Evolutionary conservation across 352 stramenopile species (phyloP).

Genomic region (Phytophthora niederhauseri): DNA sequence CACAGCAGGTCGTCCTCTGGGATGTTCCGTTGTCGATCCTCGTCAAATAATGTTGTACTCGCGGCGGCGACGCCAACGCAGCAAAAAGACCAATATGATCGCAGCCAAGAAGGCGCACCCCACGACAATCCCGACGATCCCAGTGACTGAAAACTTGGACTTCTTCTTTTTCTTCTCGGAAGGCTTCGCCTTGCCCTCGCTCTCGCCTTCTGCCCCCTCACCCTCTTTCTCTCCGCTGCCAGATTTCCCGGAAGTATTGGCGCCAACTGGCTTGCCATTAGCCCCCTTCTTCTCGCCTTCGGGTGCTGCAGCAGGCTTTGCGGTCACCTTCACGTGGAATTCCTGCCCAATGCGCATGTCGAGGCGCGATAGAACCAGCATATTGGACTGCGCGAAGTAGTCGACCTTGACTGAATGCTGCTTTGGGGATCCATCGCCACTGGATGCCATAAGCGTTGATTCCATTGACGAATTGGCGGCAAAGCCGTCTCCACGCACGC

Average conservation of each 20-base stretch:
- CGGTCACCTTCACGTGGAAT: slow-evolving; percentile 51
- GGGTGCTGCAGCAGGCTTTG: slow-evolving; percentile 21
- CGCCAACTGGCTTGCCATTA: slow-evolving; percentile 28
- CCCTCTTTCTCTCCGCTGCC: slow-evolving; percentile 20
- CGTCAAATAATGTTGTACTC: slow-evolving; percentile 63
- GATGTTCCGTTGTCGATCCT: not conserved
- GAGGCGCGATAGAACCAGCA: slow-evolving; percentile 60
- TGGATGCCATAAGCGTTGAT: slow-evolving; percentile 24
- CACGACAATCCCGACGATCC: slow-evolving; percentile 55
- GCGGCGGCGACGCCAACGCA: slow-evolving; percentile 37
- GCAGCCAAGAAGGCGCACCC: slow-evolving; percentile 47
- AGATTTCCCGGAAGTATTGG: slow-evolving; percentile 33
- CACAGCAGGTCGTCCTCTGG: not conserved
- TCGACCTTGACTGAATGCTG: slow-evolving; percentile 42
- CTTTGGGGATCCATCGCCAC: slow-evolving; percentile 7
- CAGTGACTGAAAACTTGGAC: slow-evolving; percentile 39
- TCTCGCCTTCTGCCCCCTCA: not conserved
- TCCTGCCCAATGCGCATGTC: slow-evolving; percentile 50
- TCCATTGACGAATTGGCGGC: slow-evolving; percentile 63
- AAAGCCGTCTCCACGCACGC: slow-evolving; percentile 51
- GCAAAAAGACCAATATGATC: slow-evolving; percentile 48
- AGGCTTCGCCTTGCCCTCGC: slow-evolving; percentile 12
- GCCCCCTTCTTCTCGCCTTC: slow-evolving; percentile 27
- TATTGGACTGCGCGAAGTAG: slow-evolving; percentile 75
- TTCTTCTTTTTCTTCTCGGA: slow-evolving; percentile 25